A percentile compares a stretch with the other conserved stretches of the same genome.
Conservation (phyloP, 805 yeast species). For the Cyberlindnera bimundalis region DNA sequence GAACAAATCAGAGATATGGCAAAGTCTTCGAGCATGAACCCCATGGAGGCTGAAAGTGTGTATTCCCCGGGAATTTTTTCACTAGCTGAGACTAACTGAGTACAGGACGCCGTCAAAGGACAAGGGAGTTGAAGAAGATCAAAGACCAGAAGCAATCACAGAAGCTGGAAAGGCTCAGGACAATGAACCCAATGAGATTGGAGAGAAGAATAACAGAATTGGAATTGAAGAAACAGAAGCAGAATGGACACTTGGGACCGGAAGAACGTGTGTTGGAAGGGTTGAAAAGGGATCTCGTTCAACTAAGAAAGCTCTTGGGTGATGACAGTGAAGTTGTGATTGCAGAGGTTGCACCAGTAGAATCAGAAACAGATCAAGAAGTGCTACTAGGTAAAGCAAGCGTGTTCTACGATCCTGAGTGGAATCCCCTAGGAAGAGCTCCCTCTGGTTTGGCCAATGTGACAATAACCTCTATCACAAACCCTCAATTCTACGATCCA, state of each 20-base stretch:
- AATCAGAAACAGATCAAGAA: background rate
- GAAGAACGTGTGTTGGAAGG: constrained; percentile 33
- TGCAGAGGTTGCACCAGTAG: background rate
- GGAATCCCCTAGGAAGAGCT: constrained; percentile 58
- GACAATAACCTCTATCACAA: background rate
- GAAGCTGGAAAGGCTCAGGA: constrained; percentile 8
- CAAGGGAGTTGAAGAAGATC: constrained; percentile 9
- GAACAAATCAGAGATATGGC: constrained; percentile 17
- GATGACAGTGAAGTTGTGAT: constrained; percentile 2
- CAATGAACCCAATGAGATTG: constrained; percentile 23
- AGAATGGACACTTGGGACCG: constrained; percentile 34
- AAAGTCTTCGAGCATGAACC: constrained; percentile 3
- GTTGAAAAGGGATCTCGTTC: constrained; percentile 40
- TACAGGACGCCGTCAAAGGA: constrained; percentile 26
- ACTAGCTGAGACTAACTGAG: background rate
- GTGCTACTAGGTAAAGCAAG: constrained; percentile 44
- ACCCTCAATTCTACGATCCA: constrained; percentile 4
- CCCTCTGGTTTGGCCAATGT: constrained; percentile 32
- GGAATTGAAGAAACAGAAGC: constrained; percentile 27
- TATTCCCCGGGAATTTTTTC: background rate
- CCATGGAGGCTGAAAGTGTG: constrained; percentile 20
- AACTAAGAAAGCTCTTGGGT: constrained; percentile 29
- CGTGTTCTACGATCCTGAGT: constrained; percentile 61
- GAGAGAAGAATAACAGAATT: constrained; percentile 22
- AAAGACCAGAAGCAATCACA: constrained; percentile 7